Evolutionary conservation across 176 grass and related monocot genomes (phyloP), one percentile per base, ranked within the genome.

Genomic region (Oryza meyeriana): DNA sequence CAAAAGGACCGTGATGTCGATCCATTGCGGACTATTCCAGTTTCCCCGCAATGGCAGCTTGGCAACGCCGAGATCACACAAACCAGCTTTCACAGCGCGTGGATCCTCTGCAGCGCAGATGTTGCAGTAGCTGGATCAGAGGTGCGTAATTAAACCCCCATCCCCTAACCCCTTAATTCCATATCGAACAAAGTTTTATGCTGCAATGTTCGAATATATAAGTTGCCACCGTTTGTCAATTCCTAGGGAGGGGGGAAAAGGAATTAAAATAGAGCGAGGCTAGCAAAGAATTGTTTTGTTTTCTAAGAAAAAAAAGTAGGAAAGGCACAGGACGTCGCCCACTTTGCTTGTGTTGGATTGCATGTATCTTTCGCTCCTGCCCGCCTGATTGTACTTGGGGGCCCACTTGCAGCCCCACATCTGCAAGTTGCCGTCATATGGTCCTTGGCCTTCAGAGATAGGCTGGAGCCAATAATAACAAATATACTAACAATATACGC

Each of bases 261-360:
- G 18, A 45, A 61, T 4, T 24, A 48, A 59, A 75, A 80, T 70
- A 58, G 7, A 29, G 50, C 9, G 20, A 45, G 35, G 45, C 30
- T 27, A 55, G 33, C 61, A 58, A 80, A 80, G 13, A 61, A 25
- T 59, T 25, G 8, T 59, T 59, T 59, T 55, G 50, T 55, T 22
- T n/a, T 2, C 18, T 55, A 8, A 20, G 4, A 67, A 75, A 71
- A 76, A 77, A 87, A 80, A 26, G 35, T 1, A 61, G 18, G 2
- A 63, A 52, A 75, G 64, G 71, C 63, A 1, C 29, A 52, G 13
- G 48, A 30, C 14, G 10, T 50, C 67, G 8, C 38, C 55, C 86
- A 89, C 83, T 89, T 89, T 80, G 64, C 70, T 89, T 75, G 64
- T 12, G 81, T 69, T 79, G 72, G 66, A 77, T 84, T 78, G 66